These are phyloP conservation scores for Trichophyton rubrum DNA, from an alignment of 2,329 filamentous ascomycete species.

Conservation along the genomic window DNA sequence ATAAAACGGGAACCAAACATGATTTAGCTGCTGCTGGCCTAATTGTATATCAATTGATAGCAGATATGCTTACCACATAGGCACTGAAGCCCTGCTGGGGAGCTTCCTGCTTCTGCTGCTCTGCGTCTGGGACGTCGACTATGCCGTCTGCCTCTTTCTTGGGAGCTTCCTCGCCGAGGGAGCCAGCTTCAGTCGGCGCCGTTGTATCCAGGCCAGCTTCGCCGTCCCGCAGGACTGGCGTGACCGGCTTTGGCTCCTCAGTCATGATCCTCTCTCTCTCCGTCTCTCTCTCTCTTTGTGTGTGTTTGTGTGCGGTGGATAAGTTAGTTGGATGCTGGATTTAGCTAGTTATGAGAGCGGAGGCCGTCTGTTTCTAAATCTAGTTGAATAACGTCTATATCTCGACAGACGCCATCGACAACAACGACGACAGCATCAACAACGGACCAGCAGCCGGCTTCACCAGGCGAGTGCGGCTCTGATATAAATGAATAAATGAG, in stretches of 20 bases:
- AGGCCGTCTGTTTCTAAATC: too few species aligned
- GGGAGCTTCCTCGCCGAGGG: not conserved
- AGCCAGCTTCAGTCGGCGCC: not conserved
- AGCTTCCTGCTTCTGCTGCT: conserved; percentile 5
- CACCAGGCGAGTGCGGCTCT: not conserved
- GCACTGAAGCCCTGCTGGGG: conserved; percentile 9
- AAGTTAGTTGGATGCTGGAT: not conserved
- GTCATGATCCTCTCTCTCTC: not conserved
- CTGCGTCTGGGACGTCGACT: conserved; percentile 7
- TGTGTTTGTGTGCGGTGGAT: not conserved
- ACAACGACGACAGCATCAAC: not conserved
- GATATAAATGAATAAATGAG: not conserved
- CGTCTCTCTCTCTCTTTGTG: too few species aligned
- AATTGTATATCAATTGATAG: not conserved
- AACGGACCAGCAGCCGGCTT: not conserved
- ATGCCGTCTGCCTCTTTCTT: conserved; percentile 5
- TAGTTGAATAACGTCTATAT: too few species aligned
- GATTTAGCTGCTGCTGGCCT: not conserved
- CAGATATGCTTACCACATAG: conserved; percentile 7
- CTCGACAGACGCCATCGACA: too few species aligned
- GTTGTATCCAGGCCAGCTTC: not conserved
- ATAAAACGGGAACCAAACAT: not conserved
- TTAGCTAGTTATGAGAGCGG: not conserved
- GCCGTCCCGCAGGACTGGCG: not conserved
- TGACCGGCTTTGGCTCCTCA: not conserved